Percentiles rank a stretch among this genome's conserved stretches.
These are phyloP conservation scores for Xylaria cubensis DNA, from an alignment of 495 filamentous ascomycete species.

Conservation along the genomic window DNA sequence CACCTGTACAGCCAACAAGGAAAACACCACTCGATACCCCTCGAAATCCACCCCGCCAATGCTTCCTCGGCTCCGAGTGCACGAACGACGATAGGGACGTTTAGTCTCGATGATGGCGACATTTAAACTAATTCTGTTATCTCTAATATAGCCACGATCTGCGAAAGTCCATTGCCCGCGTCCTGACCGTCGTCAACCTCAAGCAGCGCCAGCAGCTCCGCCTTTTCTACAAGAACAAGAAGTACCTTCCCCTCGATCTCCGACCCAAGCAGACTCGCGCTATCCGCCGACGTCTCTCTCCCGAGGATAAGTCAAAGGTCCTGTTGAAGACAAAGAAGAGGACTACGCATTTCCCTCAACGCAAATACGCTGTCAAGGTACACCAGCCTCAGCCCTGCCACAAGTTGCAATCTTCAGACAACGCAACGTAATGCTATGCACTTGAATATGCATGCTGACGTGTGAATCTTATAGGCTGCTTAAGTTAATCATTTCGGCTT, in stretches of 20 bases:
- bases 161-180: constrained; percentile 98
- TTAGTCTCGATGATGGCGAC: neutral
- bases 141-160: constrained; percentile 80
- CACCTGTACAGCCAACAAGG: constrained; percentile 23
- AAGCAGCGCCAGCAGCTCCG: constrained; percentile 98
- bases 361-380: constrained; percentile 99
- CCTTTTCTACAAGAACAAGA: constrained; percentile 99
- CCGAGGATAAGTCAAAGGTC: constrained; percentile 79
- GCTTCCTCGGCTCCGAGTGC: constrained; percentile 17
- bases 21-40: constrained; percentile 19
- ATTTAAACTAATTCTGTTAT: constrained; percentile 11
- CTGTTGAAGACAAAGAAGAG: constrained; percentile 95
- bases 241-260: constrained; percentile 96
- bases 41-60: constrained; percentile 26
- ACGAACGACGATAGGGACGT: neutral
- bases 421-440: neutral
- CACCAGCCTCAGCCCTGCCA: constrained; percentile 7
- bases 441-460: constrained; percentile 3
- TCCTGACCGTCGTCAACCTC: constrained; percentile 98
- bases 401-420: neutral
- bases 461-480: constrained; percentile 32
- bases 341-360: constrained; percentile 92
- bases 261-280: constrained; percentile 96
- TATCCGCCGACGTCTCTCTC: constrained; percentile 88
- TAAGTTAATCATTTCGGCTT: constrained; percentile 33